Conservation (phyloP, 139 green algal species). For the Cymbomonas tetramitiformis region DNA sequence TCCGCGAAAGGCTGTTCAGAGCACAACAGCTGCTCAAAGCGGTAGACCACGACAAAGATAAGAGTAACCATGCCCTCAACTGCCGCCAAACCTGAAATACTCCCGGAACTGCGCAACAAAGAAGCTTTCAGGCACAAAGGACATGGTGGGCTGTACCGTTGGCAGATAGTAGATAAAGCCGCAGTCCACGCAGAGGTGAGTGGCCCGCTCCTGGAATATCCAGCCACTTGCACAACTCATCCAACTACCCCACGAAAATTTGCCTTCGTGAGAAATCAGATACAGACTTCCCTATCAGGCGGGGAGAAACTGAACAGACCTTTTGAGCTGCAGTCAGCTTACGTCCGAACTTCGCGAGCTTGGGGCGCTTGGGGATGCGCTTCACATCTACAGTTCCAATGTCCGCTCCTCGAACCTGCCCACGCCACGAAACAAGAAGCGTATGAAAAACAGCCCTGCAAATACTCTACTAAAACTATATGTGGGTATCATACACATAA, state of each 20-base stretch:
- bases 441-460: no score
- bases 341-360: constrained; percentile 72
- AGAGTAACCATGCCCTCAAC: background rate
- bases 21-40: constrained; percentile 33
- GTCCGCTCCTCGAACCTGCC: no score
- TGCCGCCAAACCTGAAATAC: background rate
- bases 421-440: no score
- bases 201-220: constrained; percentile 67
- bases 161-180: constrained; percentile 66
- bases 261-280: no score
- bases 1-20: constrained; percentile 48
- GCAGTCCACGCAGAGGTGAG: constrained; percentile 90
- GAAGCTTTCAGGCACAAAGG: constrained; percentile 32
- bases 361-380: constrained; percentile 75
- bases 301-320: no score
- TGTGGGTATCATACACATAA: no score
- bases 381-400: constrained; percentile 61
- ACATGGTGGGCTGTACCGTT: no score
- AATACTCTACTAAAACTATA: no score
- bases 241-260: no score
- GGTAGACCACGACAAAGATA: no score
- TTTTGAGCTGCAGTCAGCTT: constrained; percentile 70
- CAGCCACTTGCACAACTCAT: no score
- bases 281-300: no score
- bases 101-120: background rate